Conservation (phyloP, 306 rosid genomes). For the Dalbergia oliveri region DNA sequence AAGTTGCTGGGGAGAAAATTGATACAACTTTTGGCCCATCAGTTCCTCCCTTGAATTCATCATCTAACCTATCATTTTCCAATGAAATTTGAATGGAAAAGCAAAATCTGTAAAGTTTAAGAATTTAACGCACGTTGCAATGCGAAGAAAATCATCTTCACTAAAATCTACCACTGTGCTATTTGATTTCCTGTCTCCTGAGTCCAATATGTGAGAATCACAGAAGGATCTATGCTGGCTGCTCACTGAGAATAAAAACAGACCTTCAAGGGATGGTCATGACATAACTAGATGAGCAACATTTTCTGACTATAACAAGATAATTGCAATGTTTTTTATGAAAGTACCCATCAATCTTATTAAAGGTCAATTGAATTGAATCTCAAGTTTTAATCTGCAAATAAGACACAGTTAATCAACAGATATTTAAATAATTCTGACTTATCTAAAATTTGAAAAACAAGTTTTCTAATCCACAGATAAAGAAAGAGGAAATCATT, state of each 20-base stretch:
- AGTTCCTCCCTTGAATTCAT: constrained; percentile 6
- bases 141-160: constrained; percentile 52
- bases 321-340: no score
- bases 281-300: constrained; percentile 6
- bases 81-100: neutral
- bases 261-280: neutral
- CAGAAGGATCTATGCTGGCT: constrained; percentile 59
- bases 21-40: neutral
- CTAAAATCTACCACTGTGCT: constrained; percentile 52
- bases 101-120: neutral
- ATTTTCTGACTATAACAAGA: neutral
- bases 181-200: constrained; percentile 50
- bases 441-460: neutral
- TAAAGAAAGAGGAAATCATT: constrained; percentile 27
- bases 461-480: neutral
- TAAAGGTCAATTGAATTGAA: constrained; percentile 3
- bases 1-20: neutral
- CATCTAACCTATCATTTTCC: neutral
- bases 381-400: constrained; percentile 1
- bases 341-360: constrained; percentile 11
- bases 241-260: constrained; percentile 29
- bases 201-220: constrained; percentile 43
- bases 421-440: neutral
- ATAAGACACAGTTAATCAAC: neutral
- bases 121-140: constrained; percentile 47